Evolutionary conservation across 176 grass and related monocot species (phyloP).

Genomic region (Aegilops sharonensis): DNA sequence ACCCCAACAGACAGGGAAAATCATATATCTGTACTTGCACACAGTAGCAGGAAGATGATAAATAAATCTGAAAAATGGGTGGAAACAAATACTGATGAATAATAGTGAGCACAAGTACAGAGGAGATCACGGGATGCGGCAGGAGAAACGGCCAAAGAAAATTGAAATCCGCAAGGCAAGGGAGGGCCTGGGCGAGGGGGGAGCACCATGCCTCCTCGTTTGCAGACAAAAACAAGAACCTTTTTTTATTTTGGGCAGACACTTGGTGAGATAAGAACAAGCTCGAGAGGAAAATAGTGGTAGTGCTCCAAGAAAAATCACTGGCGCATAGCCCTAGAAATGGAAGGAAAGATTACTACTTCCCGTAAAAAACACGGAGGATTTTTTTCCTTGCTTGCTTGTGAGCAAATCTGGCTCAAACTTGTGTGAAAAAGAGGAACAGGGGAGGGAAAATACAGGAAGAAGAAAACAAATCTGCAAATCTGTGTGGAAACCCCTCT

Average conservation of each 20-base stretch:
- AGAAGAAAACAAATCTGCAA: slow-evolving; percentile 12
- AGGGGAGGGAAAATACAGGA: neutral
- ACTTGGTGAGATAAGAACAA: neutral
- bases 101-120: neutral
- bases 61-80: neutral
- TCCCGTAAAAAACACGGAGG: neutral
- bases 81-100: too few species aligned
- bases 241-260: neutral
- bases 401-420: neutral
- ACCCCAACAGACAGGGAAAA: neutral
- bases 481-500: neutral
- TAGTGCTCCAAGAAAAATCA: neutral
- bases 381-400: neutral
- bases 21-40: neutral
- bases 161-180: neutral
- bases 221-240: slow-evolving; percentile 11
- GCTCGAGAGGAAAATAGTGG: neutral
- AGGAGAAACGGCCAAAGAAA: neutral
- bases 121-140: slow-evolving; percentile 1
- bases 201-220: slow-evolving; percentile 2
- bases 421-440: neutral
- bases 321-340: neutral
- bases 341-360: neutral
- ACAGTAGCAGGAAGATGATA: neutral
- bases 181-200: neutral